Evolutionary conservation across 805 yeast species (phyloP).

Genomic region (Starmerella asiatica): DNA sequence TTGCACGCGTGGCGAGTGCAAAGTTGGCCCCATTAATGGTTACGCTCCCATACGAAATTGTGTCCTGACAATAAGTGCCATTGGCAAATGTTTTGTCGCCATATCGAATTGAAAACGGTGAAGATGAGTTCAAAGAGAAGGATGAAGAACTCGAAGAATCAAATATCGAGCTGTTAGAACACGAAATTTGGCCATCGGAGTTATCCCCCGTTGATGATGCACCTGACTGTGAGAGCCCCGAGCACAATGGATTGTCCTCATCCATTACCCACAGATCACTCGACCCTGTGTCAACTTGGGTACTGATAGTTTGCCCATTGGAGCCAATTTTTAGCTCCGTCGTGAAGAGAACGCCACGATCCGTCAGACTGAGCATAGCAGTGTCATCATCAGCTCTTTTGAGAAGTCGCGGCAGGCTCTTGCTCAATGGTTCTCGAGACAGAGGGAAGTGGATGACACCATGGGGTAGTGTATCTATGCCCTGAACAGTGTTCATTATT

Average conservation of each 20-base stretch:
- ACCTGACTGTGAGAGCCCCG: background rate
- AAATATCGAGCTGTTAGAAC: constrained; percentile 20
- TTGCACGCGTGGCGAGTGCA: constrained; percentile 59
- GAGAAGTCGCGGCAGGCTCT: no score
- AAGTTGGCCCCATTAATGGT: constrained; percentile 44
- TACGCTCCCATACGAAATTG: constrained; percentile 39
- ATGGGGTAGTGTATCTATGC: no score
- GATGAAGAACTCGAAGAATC: constrained; percentile 20
- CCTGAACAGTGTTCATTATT: no score
- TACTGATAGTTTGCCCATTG: constrained; percentile 36
- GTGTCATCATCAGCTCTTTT: no score
- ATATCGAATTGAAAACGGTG: constrained; percentile 22
- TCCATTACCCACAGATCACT: constrained; percentile 47
- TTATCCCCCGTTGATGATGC: background rate
- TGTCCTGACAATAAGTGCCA: constrained; percentile 51
- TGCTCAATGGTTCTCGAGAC: background rate
- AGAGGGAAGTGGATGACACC: constrained; percentile 16
- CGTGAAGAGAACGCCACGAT: background rate
- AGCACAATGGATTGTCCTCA: constrained; percentile 13
- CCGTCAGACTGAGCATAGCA: background rate
- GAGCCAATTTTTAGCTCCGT: constrained; percentile 38
- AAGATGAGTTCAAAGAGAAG: constrained; percentile 9
- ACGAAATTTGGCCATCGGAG: constrained; percentile 12
- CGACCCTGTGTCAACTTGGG: constrained; percentile 57
- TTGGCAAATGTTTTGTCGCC: constrained; percentile 37